phyloP scores from a whole-genome alignment of 2,329 filamentous ascomycete genomes.

The Mycocentrospora acerina region DNA sequence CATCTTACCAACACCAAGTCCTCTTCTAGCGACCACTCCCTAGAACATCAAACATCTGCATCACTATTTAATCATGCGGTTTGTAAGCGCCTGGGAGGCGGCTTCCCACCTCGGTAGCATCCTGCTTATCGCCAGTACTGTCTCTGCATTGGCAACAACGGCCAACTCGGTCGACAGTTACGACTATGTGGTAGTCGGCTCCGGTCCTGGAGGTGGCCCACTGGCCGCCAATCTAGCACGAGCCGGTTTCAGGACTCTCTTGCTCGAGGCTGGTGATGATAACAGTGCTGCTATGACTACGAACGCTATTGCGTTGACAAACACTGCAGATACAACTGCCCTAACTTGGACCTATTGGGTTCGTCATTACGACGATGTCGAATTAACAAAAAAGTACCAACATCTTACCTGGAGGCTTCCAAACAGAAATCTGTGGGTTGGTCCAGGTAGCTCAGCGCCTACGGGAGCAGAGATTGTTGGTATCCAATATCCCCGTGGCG shows the following conservation, averaged over 20 bases:
- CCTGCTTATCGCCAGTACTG: too few relatives aligned
- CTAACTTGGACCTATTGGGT: slow-evolving; percentile 65
- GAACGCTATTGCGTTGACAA: too few relatives aligned
- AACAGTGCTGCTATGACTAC: too few relatives aligned
- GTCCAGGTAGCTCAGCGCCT: slow-evolving; percentile 55
- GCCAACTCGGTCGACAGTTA: too few relatives aligned
- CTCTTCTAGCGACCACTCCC: too few relatives aligned
- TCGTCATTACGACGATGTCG: slow-evolving; percentile 57
- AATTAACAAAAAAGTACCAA: slow-evolving; percentile 53
- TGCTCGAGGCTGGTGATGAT: slow-evolving; percentile 62
- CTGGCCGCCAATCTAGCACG: slow-evolving; percentile 59
- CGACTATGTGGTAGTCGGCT: slow-evolving; percentile 63
- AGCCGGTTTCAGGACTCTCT: slow-evolving; percentile 57
- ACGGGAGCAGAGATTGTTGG: slow-evolving; percentile 53
- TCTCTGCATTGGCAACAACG: too few relatives aligned
- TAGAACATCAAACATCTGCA: too few relatives aligned
- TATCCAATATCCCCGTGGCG: slow-evolving; percentile 58
- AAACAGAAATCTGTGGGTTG: slow-evolving; percentile 49
- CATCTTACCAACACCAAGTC: too few relatives aligned
- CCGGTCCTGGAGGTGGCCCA: slow-evolving; percentile 61
- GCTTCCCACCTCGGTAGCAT: too few relatives aligned
- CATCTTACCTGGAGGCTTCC: slow-evolving; percentile 54
- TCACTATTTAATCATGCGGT: too few relatives aligned
- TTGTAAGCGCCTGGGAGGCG: too few relatives aligned
- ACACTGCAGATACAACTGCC: slow-evolving; percentile 50